phyloP scores from a whole-genome alignment of 352 stramenopile genomes.

The Globisporangium emineosum region DNA sequence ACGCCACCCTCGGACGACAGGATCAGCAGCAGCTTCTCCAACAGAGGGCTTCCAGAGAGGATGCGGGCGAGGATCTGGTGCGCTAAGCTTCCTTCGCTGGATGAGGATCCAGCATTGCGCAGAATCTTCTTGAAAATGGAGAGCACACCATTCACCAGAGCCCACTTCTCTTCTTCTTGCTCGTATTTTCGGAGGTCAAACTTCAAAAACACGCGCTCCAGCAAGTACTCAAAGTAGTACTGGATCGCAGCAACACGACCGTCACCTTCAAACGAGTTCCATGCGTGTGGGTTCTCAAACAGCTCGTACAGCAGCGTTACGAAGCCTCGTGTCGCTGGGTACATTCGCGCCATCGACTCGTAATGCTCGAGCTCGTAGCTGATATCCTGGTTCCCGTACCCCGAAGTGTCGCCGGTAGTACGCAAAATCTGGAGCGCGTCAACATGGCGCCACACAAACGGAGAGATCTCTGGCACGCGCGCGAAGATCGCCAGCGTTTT shows the following conservation, averaged over 20 bases:
- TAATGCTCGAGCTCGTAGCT: constrained; percentile 86
- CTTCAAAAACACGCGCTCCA: constrained; percentile 83
- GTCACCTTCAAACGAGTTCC: constrained; percentile 74
- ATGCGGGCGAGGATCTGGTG: constrained; percentile 71
- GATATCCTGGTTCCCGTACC: constrained; percentile 74
- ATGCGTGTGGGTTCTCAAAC: constrained; percentile 73
- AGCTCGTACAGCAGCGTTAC: constrained; percentile 70
- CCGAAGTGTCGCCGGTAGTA: constrained; percentile 57
- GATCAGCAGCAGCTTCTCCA: constrained; percentile 72
- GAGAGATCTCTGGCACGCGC: constrained; percentile 70
- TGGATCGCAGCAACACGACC: constrained; percentile 74
- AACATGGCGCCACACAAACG: constrained; percentile 83
- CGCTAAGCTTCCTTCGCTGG: constrained; percentile 50
- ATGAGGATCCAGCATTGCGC: constrained; percentile 39
- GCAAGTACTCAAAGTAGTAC: constrained; percentile 82
- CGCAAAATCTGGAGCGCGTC: constrained; percentile 81
- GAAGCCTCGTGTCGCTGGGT: constrained; percentile 78
- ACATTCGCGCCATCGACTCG: constrained; percentile 70
- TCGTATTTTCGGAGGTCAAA: constrained; percentile 84
- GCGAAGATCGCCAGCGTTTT: constrained; percentile 79
- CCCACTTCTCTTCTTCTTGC: constrained; percentile 81
- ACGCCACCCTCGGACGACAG: constrained; percentile 67
- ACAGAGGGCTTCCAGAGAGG: constrained; percentile 56
- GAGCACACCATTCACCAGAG: constrained; percentile 62
- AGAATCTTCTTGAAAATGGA: constrained; percentile 81